Evolutionary conservation across 1,284 basidiomycete species (phyloP).

Genomic region (Bjerkandera adusta): DNA sequence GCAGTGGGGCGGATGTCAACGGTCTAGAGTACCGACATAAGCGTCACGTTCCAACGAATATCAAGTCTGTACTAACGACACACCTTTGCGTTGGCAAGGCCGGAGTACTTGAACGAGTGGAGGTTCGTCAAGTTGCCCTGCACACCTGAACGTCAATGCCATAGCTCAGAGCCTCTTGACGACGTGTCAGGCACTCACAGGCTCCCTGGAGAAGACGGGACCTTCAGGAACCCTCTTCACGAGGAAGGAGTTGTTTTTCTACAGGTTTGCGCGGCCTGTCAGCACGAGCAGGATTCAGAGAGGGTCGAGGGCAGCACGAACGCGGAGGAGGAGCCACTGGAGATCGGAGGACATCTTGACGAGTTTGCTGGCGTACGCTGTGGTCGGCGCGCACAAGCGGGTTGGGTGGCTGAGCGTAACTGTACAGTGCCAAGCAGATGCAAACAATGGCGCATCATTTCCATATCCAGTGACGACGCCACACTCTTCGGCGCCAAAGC

Average conservation of each 20-base stretch:
- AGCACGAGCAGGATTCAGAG: slow-evolving; percentile 3
- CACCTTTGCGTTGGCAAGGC: slow-evolving; percentile 82
- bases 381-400: slow-evolving; percentile 19
- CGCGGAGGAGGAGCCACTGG: slow-evolving; percentile 88
- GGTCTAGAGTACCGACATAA: slow-evolving; percentile 40
- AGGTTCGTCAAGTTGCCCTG: slow-evolving; percentile 86
- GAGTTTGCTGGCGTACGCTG: slow-evolving; percentile 19
- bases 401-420: slow-evolving; percentile 25
- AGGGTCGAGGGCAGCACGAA: slow-evolving; percentile 37
- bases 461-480: no score
- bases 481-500: no score
- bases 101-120: slow-evolving; percentile 89
- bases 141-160: not conserved
- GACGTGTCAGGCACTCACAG: slow-evolving; percentile 48
- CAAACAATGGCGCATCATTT: slow-evolving; percentile 9
- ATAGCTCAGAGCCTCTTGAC: not conserved
- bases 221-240: slow-evolving; percentile 75
- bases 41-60: not conserved
- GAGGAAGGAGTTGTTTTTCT: slow-evolving; percentile 84
- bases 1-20: slow-evolving; percentile 64
- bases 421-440: slow-evolving; percentile 24
- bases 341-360: slow-evolving; percentile 78
- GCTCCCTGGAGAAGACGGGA: slow-evolving; percentile 80
- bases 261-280: slow-evolving; percentile 15
- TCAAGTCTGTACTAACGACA: slow-evolving; percentile 13